Evolutionary conservation across 2,329 filamentous ascomycete species (phyloP), one percentile per base, ranked within the genome.

Genomic region (Penicillium sp.): DNA sequence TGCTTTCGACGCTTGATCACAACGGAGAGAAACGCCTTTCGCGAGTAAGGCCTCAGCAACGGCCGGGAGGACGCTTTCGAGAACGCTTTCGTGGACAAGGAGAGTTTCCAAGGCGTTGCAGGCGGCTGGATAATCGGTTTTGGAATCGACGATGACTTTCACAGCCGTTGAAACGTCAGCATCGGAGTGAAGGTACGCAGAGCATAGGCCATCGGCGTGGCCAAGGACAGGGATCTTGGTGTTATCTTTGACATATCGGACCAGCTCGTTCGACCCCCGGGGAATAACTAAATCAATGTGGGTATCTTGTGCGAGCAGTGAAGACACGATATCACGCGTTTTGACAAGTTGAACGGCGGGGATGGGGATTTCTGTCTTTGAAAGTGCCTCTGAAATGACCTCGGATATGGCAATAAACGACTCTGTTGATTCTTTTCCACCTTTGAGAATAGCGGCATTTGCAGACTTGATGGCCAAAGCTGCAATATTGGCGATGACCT

Each of bases 401-500:
- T 81, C 83, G 6, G 93, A 90, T 67, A 99, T 97, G 64, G 91
- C 88, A 59, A 91, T 82, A 71, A 99, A 97, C n/a, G 91, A 96
- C 69, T 95, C 86, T 20, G 88, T 94, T 0, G 92, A 97, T 75
- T 99, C 94, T 71, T 96, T 96, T 62, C 94, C 94, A 82, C 86
- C 93, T 80, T 99, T 99, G 60, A 99, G 80, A 66, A 99, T 97
- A 52, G 92, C 94, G 35, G 94, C 89, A 73, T 99, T 99, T 66
- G 91, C 94, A 12, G 93, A 97, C 73, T 99, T 99, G 74, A 99
- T 90, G 38, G 94, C 92, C 23, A 99, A 81, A 3, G 92, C 90
- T 61, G 94, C 91, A 68, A 99, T 97, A 74, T 99, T 99, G 69
- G 93, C 94, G 68, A 99, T 97, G 62, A 99, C 94, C 76, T 99